Evolutionary conservation across 2,329 filamentous ascomycete genomes (phyloP), one percentile per base, ranked within the genome.

Genomic region (Hypoxylon sp.): DNA sequence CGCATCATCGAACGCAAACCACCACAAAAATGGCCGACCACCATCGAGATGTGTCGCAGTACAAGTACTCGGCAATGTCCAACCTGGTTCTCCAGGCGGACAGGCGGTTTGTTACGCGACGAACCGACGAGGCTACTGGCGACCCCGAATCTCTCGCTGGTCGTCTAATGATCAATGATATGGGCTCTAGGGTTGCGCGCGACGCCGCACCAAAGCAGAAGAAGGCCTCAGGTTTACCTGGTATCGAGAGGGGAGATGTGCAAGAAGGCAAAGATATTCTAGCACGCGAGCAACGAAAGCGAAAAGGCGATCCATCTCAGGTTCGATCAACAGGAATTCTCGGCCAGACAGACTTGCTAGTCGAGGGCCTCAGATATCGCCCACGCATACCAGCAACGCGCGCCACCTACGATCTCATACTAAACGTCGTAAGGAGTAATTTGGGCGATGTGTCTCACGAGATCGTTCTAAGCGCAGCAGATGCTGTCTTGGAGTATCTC

Each of bases 1-100:
- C n/a, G n/a, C n/a, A n/a, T 21, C 37, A 35, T 51, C 50, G 32
- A 20, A 44, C 49, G 19, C 38, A 35, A 57, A 49, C 15, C 21
- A 35, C 23, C 26, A 68, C 62, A 72, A 80, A 71, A 51, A 92
- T 93, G 90, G 81, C 88, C 73, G 89, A 87, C 72, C 80, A 84
- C 73, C 79, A 87, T 68, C 84, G 83, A 74, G 85, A 94, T 88
- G 89, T 96, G 68, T 92, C 91, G 74, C 92, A 96, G 76, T 97
- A 96, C 83, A 97, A 97, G 76, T 96, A 97, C 84, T 91, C 91
- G 86, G 91, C 90, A 74, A 97, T 99, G 94, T 99, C 94, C 78
- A 99, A 99, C 86, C 88, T 99, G 91, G 94, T 99, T 71, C 90
- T 99, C 84, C 94, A 99, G 89, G 92, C 91, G 78, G 94, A 99